Evolutionary conservation across 2,329 filamentous ascomycete species (phyloP).

Genomic region (Cladobotryum protrusum): DNA sequence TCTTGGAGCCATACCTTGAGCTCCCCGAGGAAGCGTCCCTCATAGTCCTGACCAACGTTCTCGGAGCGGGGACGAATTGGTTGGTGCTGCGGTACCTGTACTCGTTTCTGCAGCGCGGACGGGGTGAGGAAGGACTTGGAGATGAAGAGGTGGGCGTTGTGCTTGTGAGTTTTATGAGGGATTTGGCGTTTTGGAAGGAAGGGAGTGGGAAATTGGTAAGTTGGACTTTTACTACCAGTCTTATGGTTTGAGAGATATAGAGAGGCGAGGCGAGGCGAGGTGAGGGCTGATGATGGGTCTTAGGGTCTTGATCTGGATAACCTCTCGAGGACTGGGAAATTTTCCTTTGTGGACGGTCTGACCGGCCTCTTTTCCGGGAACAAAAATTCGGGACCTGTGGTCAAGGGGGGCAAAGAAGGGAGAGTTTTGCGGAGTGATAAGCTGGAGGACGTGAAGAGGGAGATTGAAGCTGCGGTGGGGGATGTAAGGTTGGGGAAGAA

Average conservation of each 20-base stretch:
- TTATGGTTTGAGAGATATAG: neutral
- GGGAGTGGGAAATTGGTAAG: conserved; percentile 60
- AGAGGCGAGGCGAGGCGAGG: neutral
- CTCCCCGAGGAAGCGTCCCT: conserved; percentile 54
- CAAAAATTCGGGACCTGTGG: neutral
- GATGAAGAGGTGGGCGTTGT: conserved; percentile 50
- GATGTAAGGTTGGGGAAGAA: conserved; percentile 28
- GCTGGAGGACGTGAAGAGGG: conserved; percentile 31
- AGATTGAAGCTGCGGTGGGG: conserved; percentile 34
- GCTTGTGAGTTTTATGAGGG: conserved; percentile 76
- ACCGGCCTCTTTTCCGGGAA: conserved; percentile 44
- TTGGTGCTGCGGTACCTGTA: conserved; percentile 53
- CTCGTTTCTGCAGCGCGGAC: conserved; percentile 33
- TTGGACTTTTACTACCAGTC: neutral
- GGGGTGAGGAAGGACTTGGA: neutral
- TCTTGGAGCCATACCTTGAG: conserved; percentile 58
- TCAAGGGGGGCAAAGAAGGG: neutral
- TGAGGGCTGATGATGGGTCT: neutral
- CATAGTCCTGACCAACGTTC: conserved; percentile 61
- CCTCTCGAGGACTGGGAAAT: conserved; percentile 49
- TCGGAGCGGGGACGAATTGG: conserved; percentile 61
- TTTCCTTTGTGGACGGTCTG: conserved; percentile 72
- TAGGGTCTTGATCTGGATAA: conserved; percentile 66
- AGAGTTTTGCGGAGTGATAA: conserved; percentile 24
- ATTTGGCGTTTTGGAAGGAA: conserved; percentile 71